Conservation (phyloP, 202 grass and related monocot species). For the Schoenoplectus triqueter region DNA sequence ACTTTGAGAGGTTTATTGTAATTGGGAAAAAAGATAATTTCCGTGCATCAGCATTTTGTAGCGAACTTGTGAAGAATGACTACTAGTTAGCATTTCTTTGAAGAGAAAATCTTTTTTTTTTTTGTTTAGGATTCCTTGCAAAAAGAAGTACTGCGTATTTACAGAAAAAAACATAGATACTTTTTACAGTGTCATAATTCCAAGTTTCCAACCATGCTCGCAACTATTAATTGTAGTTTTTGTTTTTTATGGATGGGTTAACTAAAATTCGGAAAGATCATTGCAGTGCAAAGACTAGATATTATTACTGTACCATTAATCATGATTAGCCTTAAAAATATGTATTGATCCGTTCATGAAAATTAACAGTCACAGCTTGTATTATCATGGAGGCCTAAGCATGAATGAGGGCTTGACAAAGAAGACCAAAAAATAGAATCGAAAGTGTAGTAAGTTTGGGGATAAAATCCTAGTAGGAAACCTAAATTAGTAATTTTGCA, state of each 20-base stretch:
- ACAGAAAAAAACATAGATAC: neutral
- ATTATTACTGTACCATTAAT: neutral
- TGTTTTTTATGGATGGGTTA: neutral
- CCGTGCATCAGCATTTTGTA: conserved; percentile 4
- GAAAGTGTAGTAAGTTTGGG: neutral
- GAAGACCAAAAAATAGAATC: neutral
- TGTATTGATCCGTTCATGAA: neutral
- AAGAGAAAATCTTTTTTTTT: neutral
- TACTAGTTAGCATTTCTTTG: conserved; percentile 7
- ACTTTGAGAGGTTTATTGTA: too few relatives aligned
- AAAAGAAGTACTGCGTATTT: neutral
- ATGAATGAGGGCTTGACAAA: neutral
- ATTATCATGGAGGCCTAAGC: neutral
- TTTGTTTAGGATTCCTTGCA: neutral
- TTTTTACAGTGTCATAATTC: conserved; percentile 8
- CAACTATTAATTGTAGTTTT: neutral
- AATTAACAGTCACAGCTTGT: neutral
- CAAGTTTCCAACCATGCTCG: neutral
- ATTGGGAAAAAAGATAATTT: too few relatives aligned
- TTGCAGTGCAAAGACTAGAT: neutral
- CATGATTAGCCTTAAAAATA: neutral
- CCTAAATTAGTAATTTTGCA: neutral
- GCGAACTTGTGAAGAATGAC: neutral
- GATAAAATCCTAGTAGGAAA: conserved; percentile 4
- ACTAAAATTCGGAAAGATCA: conserved; percentile 1